A percentile compares a stretch with the other conserved stretches of the same genome.
These are phyloP conservation scores for Suillus tomentosus DNA, from an alignment of 768 basidiomycete genomes.

Conservation along the genomic window DNA sequence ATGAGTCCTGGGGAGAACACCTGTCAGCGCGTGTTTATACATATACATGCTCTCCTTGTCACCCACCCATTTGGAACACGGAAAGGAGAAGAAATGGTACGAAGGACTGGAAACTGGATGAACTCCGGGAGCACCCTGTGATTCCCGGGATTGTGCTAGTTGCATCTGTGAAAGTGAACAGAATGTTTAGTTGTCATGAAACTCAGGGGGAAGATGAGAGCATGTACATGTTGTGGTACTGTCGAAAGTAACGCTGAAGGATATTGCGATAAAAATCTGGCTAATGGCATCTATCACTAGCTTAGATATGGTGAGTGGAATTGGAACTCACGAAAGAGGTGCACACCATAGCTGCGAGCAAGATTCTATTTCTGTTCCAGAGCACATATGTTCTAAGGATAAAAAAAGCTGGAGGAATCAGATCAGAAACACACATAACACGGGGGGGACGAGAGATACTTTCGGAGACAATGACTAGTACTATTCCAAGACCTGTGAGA, in stretches of 20 bases:
- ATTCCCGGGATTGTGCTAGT: neutral
- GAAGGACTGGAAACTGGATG: neutral
- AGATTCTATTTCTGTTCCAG: neutral
- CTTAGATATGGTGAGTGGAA: neutral
- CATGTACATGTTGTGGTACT: neutral
- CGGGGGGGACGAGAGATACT: neutral
- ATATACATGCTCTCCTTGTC: neutral
- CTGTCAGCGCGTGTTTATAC: neutral
- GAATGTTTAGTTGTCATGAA: neutral
- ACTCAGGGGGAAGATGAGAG: neutral
- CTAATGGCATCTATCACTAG: neutral
- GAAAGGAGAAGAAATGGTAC: neutral
- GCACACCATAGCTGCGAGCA: neutral
- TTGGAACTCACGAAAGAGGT: neutral
- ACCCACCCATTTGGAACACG: neutral
- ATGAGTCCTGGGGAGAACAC: neutral
- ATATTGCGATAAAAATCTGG: neutral
- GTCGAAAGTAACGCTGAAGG: neutral
- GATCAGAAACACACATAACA: neutral
- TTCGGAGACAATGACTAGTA: neutral
- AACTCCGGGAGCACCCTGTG: conserved; percentile 2
- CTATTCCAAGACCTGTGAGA: neutral
- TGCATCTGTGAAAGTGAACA: neutral
- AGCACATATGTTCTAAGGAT: neutral
- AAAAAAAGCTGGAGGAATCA: neutral